Percentiles rank a stretch among this genome's conserved stretches.
These are phyloP conservation scores for Reutealis trisperma DNA, from an alignment of 345 rosid species.

Conservation along the genomic window DNA sequence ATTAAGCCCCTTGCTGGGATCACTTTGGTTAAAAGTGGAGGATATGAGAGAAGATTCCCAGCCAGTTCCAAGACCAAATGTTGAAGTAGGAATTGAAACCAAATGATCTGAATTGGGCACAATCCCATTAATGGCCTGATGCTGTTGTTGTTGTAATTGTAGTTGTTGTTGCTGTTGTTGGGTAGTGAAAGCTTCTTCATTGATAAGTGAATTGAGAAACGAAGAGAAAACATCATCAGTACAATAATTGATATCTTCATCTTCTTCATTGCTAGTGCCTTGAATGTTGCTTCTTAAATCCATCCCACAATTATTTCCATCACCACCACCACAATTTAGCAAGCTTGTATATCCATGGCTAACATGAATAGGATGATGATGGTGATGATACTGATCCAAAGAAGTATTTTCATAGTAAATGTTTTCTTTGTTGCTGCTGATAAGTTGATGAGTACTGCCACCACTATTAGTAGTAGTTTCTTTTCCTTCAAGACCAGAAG, in stretches of 20 bases:
- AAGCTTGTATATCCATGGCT: conserved; percentile 15
- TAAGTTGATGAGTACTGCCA: conserved; percentile 6
- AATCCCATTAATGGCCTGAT: not conserved
- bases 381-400: not conserved
- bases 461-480: conserved; percentile 6
- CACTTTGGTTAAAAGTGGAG: not conserved
- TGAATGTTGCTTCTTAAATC: conserved; percentile 5
- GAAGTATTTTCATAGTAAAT: conserved; percentile 1
- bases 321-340: conserved; percentile 1
- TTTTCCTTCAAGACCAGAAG: conserved; percentile 29
- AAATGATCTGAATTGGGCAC: conserved; percentile 10
- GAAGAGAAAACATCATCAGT: conserved; percentile 28
- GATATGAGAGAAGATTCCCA: conserved; percentile 25
- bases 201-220: conserved; percentile 30
- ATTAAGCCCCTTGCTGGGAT: not conserved
- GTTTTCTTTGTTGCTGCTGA: conserved; percentile 20
- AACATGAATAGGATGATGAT: not conserved
- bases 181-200: conserved; percentile 22
- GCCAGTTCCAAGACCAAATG: not conserved
- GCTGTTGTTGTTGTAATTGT: conserved; percentile 11
- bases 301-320: not conserved
- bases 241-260: conserved; percentile 26
- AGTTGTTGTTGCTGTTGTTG: conserved; percentile 15
- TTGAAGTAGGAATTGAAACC: not conserved
- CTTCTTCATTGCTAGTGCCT: conserved; percentile 10